Evolutionary conservation across 78 protist genomes (phyloP), one percentile per base, ranked within the genome.

Genomic region (Pelomyxa schiedti): DNA sequence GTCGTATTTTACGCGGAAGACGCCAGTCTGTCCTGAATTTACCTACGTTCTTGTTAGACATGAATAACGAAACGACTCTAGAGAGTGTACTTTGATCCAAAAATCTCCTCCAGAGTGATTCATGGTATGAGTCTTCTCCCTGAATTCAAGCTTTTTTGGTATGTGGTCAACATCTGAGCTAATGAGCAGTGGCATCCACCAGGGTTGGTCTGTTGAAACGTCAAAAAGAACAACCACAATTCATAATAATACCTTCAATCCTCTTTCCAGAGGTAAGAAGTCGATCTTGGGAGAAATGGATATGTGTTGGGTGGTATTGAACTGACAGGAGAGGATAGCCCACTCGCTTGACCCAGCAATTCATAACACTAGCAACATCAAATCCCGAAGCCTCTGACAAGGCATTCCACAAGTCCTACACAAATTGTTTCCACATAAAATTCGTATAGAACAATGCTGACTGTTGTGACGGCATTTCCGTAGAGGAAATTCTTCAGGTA

Each of bases 321-420:
- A n/a, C n/a, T n/a, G n/a, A n/a, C n/a, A n/a, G n/a, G n/a, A n/a
- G n/a, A 26, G 97, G 97, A 78, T 81, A 90, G 32, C 97, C 97
- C 5, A 71, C 35, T 69, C 65, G 39, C 43, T 39, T 39, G 36
- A 91, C 86, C 88, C 88, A 94, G 5, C 69, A 6, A 58, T 42
- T 68, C 93, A 94, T 92, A 67, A 92, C 9, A 7, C 1, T 9
- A 35, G 24, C 28, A 22, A 94, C 88, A 67, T 77, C 69, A 28
- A 39, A 8, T 30, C 89, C 86, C 63, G 81, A 43, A 0, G 35
- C 32, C 47, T 73, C 74, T 35, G 73, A 32, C 42, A 88, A 41
- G 37, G 92, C 79, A 32, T 1, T 78, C 95, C 95, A 94, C 42
- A 94, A 89, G 67, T 94, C 97, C 29, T 79, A 39, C 9, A 0